Percentiles rank a stretch among this genome's conserved stretches.
Evolutionary conservation across 2,329 filamentous ascomycete genomes (phyloP).

Genomic region (Venturia pyrina): DNA sequence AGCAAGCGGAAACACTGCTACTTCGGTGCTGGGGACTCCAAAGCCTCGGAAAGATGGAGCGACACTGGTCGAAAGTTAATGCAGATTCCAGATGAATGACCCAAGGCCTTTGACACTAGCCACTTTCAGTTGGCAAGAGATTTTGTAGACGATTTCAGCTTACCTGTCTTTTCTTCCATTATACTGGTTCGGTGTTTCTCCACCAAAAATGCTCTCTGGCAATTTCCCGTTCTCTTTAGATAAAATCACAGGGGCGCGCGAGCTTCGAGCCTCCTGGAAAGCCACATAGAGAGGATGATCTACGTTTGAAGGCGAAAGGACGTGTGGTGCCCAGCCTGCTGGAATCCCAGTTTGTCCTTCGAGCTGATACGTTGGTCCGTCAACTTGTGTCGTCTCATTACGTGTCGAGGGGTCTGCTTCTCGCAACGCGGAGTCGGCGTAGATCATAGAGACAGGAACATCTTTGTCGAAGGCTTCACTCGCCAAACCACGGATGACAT

Average conservation of each 20-base stretch:
- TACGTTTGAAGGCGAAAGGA: not conserved
- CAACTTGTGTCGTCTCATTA: not conserved
- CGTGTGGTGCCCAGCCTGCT: not conserved
- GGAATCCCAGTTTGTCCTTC: not conserved
- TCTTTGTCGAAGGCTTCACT: not conserved
- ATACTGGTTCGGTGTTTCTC: not conserved
- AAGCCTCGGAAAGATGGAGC: not conserved
- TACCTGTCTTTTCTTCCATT: not conserved
- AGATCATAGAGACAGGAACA: slow-evolving; percentile 2
- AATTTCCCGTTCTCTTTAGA: not conserved
- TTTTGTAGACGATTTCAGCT: not conserved
- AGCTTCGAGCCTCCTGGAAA: not conserved
- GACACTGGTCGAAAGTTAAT: not conserved
- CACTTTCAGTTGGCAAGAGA: too few species aligned
- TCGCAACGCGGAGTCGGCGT: not conserved
- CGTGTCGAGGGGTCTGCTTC: not conserved
- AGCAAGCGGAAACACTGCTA: slow-evolving; percentile 2
- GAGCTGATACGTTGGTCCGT: not conserved
- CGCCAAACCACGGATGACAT: not conserved
- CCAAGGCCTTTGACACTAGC: not conserved
- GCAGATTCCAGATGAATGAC: too few species aligned
- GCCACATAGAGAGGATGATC: not conserved
- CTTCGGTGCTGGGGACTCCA: not conserved
- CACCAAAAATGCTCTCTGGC: not conserved
- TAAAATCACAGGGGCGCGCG: not conserved